These are phyloP conservation scores for Arachnomyces sp. DNA, from an alignment of 2,329 filamentous ascomycete genomes.

Conservation along the genomic window DNA sequence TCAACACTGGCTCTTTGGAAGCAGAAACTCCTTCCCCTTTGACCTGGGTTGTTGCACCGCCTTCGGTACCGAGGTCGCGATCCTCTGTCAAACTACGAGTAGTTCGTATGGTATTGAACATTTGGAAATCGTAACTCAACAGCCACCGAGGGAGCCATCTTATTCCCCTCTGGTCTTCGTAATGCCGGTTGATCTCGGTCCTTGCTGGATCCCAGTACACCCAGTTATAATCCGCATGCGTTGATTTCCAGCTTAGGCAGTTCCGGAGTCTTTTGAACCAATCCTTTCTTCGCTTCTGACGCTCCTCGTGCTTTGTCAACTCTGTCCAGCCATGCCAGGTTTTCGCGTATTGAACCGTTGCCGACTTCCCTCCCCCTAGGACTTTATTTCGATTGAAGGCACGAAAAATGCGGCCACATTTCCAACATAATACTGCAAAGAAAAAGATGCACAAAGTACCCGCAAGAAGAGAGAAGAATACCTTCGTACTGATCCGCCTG, in stretches of 20 bases:
- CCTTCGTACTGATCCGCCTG: constrained; percentile 21
- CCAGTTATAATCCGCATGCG: constrained; percentile 29
- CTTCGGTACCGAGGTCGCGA: too few relatives aligned
- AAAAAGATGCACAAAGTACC: constrained; percentile 32
- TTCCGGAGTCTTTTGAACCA: constrained; percentile 15
- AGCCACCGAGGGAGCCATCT: constrained; percentile 21
- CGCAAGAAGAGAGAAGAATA: constrained; percentile 26
- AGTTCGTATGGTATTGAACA: constrained; percentile 7
- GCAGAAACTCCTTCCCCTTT: too few relatives aligned
- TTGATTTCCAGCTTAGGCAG: constrained; percentile 24
- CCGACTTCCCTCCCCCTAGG: constrained; percentile 22
- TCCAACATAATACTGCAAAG: constrained; percentile 31
- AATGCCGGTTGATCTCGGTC: constrained; percentile 16
- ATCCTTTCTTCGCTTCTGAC: constrained; percentile 18
- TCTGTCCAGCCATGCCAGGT: constrained; percentile 38
- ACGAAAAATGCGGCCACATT: constrained; percentile 28
- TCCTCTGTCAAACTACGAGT: too few relatives aligned
- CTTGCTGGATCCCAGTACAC: constrained; percentile 34
- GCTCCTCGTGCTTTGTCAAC: constrained; percentile 22
- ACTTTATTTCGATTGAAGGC: constrained; percentile 28
- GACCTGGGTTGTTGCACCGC: too few relatives aligned
- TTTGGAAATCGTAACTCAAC: constrained; percentile 18
- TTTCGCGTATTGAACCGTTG: constrained; percentile 27
- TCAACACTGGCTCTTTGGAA: too few relatives aligned
- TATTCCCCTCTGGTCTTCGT: constrained; percentile 10